Evolutionary conservation across 2,329 filamentous ascomycete genomes (phyloP), one percentile per base, ranked within the genome.

Genomic region (Colletotrichum plurivorum): DNA sequence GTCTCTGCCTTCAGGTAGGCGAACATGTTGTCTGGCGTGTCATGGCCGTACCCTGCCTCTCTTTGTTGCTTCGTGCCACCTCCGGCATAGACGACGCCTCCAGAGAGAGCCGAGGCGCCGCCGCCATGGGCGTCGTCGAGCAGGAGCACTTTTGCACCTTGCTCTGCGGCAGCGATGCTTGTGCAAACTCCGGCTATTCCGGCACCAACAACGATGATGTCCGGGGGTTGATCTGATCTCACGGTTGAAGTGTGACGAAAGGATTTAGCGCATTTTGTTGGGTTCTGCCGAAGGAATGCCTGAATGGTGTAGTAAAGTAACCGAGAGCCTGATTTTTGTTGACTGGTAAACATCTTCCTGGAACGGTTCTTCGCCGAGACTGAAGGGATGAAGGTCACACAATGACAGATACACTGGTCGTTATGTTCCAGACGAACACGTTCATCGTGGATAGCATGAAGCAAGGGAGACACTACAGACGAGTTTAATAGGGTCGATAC

Each of bases 1-100:
- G 69, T 46, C 52, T 71, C 71, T 12, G 63, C 54, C 16, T 57
- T 61, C 2, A 72, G 58, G 52, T 71, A 72, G 41, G 57, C 53
- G 48, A 70, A 70, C 69, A 71, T 71, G 62, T 70, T 67, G 15
- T 67, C 59, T 12, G 71, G 63, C 45, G 62, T 57, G 69, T 72
- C 71, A 62, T 67, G 31, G 20, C 54, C 54, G 54, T 62, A 61
- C 16, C 64, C 62, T 22, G 69, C 71, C 8, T 58, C 65, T 31
- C 27, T 45, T 60, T 72, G 71, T 52, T 71, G 68, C 25, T 10
- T 25, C 18, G 71, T 72, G 9, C 71, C 71, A 18, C 71, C 71
- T 39, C 71, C 71, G 16, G 70, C 70, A 43, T 72, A 72, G 27
- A 71, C 53, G 18, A 72, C 63, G 48, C 70, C 70, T 22, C 67